Evolutionary conservation across 2,329 filamentous ascomycete genomes (phyloP).

Genomic region (Xylaria sp.): DNA sequence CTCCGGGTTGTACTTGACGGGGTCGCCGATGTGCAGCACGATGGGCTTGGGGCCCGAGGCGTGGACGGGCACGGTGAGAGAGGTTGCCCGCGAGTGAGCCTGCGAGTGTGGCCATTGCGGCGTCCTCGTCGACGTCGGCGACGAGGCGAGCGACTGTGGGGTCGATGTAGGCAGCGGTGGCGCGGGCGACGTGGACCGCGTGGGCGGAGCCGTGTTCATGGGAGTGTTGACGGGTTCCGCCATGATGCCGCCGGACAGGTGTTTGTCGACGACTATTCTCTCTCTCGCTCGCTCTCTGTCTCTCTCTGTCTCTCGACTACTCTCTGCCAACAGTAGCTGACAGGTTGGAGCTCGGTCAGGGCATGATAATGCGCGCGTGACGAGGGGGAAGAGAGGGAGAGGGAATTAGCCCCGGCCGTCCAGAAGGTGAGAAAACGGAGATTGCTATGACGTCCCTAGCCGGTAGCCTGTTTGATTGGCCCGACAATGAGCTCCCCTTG

Average conservation of each 20-base stretch:
- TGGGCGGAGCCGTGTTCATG: conserved; percentile 55
- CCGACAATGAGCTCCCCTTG: not conserved
- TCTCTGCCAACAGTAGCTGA: not conserved
- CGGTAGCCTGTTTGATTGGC: conserved; percentile 22
- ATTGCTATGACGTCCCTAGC: conserved; percentile 7
- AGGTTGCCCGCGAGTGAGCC: conserved; percentile 30
- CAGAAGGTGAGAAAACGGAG: conserved; percentile 3
- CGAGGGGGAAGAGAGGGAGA: not conserved
- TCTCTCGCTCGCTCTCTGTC: not conserved
- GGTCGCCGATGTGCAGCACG: conserved; percentile 81
- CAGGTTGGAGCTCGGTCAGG: not conserved
- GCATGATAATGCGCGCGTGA: conserved; percentile 1
- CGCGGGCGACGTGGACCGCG: conserved; percentile 56
- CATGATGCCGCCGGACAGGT: conserved; percentile 46
- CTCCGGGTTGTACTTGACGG: conserved; percentile 60
- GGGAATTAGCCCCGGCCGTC: not conserved
- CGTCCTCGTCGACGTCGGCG: conserved; percentile 29
- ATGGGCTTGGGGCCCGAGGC: conserved; percentile 54
- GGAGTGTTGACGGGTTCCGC: conserved; percentile 61
- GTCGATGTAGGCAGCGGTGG: conserved; percentile 38
- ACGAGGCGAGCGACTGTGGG: conserved; percentile 37
- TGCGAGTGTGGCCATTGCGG: conserved; percentile 34
- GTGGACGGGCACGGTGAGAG: conserved; percentile 37
- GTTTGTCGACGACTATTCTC: not conserved
- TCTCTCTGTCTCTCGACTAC: not conserved